Evolutionary conservation across 2,329 filamentous ascomycete genomes (phyloP), one percentile per base, ranked within the genome.

Genomic region (Diatrype stigma): DNA sequence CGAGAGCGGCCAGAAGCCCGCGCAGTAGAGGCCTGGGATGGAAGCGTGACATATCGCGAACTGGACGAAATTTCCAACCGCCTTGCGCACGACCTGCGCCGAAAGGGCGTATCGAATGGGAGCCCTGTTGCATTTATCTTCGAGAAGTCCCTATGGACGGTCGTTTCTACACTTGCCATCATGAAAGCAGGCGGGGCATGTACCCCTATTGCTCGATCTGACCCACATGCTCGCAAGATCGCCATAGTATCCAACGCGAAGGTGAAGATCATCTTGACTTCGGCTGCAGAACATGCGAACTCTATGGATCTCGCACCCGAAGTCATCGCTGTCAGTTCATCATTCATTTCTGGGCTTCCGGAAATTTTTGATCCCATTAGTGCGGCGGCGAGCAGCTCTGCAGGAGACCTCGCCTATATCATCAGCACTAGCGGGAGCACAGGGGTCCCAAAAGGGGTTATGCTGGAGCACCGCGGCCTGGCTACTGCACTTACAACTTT

Each of bases 21-120:
- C 23, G 53, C 53, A 10, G 45, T 55, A 16, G 48, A 52, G 38
- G 47, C 50, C 34, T n/a, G 32, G 8, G 51, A 55, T 45, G 53
- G 51, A n/a, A 28, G 26, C 6, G 28, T 38, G 16, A 55, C 37
- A 7, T 55, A 55, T 51, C 23, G 12, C 12, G 44, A 26, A 46
- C 34, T 55, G 19, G 52, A 55, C 45, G 19, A 52, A 17, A 50
- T 49, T 21, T 51, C 52, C 26, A 42, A 54, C 16, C 34, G 26
- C 17, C 46, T 54, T 3, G 49, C 52, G 23, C 26, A 35, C 17
- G 34, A 34, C 5, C 42, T 55, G n/a, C 42, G 12, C 14, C 28
- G 16, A 17, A 45, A 38, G 42, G 52, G 52, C 14, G 34, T 52
- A 22, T 19, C 16, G 12, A 19, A 10, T 42, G 52, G n/a, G 30